phyloP scores from a whole-genome alignment of 2,329 filamentous ascomycete genomes.

The Aspergillus novofumigatus region DNA sequence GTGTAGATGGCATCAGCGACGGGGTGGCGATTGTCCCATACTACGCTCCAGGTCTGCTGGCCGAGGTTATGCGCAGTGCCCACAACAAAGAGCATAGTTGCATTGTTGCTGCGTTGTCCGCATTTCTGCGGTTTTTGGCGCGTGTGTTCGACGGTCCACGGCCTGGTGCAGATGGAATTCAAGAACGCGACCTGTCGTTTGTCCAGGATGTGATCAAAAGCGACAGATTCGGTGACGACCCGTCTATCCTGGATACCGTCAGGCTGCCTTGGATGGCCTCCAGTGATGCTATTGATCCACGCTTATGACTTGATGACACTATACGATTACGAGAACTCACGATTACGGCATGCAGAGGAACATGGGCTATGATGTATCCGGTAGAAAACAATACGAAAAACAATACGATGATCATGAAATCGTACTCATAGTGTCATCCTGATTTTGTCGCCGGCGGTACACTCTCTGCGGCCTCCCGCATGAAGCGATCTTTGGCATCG shows the following conservation, averaged over 20 bases:
- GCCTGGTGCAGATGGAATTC: constrained; percentile 1
- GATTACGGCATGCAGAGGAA: not conserved
- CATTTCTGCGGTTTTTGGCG: constrained; percentile 13
- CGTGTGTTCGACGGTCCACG: constrained; percentile 7
- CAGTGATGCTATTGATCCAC: not conserved
- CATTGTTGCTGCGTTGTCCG: constrained; percentile 1
- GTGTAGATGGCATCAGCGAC: constrained; percentile 31
- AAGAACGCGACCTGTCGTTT: constrained; percentile 12
- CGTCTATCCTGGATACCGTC: constrained; percentile 1
- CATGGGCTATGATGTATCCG: not conserved
- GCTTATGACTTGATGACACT: not conserved
- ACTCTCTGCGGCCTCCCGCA: not conserved
- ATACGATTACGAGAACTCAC: not conserved
- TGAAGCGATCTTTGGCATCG: not conserved
- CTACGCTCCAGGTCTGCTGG: constrained; percentile 37
- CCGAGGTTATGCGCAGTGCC: constrained; percentile 23
- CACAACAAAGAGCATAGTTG: constrained; percentile 10
- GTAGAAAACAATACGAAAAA: not conserved
- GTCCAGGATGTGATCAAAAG: constrained; percentile 8
- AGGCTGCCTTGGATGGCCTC: not conserved
- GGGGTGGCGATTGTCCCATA: constrained; percentile 35
- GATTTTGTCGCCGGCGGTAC: not conserved
- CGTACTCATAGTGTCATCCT: not conserved
- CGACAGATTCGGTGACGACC: constrained; percentile 3
- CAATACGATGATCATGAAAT: not conserved